Conservation (phyloP, 176 grass and related monocot genomes). For the Alopecurus myosuroides region DNA sequence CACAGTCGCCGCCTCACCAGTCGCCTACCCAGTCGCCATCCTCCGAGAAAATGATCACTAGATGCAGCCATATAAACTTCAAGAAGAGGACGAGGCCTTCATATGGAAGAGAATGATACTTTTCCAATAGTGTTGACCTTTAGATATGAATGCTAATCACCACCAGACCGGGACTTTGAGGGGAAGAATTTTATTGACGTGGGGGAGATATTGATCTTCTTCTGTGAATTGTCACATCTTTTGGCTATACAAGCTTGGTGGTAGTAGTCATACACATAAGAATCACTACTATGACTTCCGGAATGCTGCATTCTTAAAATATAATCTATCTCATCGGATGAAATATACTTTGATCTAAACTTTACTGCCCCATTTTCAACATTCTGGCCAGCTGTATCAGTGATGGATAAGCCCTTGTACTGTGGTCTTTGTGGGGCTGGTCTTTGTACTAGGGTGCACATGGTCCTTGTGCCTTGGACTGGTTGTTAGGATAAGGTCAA, state of each 20-base stretch:
- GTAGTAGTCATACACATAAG: constrained; percentile 84
- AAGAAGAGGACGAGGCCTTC: constrained; percentile 70
- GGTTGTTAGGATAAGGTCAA: too few relatives aligned
- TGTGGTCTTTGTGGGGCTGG: too few relatives aligned
- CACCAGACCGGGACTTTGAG: constrained; percentile 55
- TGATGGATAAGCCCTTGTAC: too few relatives aligned
- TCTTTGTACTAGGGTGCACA: too few relatives aligned
- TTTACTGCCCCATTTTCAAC: constrained; percentile 54
- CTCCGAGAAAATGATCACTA: too few relatives aligned
- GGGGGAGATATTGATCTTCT: constrained; percentile 59
- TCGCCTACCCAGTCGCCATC: too few relatives aligned
- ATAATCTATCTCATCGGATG: constrained; percentile 88
- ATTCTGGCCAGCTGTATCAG: constrained; percentile 48
- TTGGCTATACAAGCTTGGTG: constrained; percentile 94
- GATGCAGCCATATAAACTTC: constrained; percentile 58
- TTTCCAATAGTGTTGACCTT: constrained; percentile 67
- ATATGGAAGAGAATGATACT: constrained; percentile 80
- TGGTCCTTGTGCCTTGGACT: too few relatives aligned
- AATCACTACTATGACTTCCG: constrained; percentile 68
- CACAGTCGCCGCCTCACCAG: too few relatives aligned
- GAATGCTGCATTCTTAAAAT: constrained; percentile 89
- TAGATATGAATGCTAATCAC: constrained; percentile 68
- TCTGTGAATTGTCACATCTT: constrained; percentile 47
- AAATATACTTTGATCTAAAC: constrained; percentile 92
- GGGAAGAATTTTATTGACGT: constrained; percentile 57